Evolutionary conservation across 305 asterid genomes (phyloP), one percentile per base, ranked within the genome.

Genomic region (Fraxinus nigra): DNA sequence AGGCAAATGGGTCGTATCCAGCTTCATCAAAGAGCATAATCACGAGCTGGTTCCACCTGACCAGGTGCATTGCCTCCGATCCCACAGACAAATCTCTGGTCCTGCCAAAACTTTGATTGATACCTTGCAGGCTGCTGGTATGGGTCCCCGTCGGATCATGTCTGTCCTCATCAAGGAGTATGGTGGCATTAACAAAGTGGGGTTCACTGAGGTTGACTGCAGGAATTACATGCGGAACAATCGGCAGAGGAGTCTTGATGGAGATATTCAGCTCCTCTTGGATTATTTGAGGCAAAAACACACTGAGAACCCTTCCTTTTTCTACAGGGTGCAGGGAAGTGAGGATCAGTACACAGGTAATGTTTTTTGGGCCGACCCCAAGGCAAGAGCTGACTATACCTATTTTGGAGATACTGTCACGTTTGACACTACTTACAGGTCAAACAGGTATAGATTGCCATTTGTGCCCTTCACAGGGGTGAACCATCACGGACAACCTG

Each of bases 141-240:
- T 95, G 98, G 98, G 98, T 4, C 98, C 98, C 0, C 92, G 98
- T 1, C 87, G 96, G 89, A 95, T 95, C 65, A 95, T 95, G 98
- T 92, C 97, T 28, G 98, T 94, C 72, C 93, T 95, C 51, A 85
- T 95, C 72, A 95, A 93, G 88, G 98, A 95, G 92, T 93, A 95
- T 79, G 98, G 98, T 83, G 98, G 95, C 20, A 91, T 93, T 88
- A 92, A 92, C 87, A 93, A 92, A 85, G 98, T 95, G 16, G 98
- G 98, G 5, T 95, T 95, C 86, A 95, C 98, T 0, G 98, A 95
- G 88, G 98, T 95, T 80, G 98, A 95, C 80, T 95, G 98, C 83
- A 87, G 98, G 77, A 95, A 95, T 86, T 95, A 95, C 88, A 95
- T 93, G 93, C 82, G 98, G 20, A 95, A 92, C 83, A 95, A 90